Evolutionary conservation across 176 grass and related monocot species (phyloP).

Genomic region (Cenchrus purpureus): DNA sequence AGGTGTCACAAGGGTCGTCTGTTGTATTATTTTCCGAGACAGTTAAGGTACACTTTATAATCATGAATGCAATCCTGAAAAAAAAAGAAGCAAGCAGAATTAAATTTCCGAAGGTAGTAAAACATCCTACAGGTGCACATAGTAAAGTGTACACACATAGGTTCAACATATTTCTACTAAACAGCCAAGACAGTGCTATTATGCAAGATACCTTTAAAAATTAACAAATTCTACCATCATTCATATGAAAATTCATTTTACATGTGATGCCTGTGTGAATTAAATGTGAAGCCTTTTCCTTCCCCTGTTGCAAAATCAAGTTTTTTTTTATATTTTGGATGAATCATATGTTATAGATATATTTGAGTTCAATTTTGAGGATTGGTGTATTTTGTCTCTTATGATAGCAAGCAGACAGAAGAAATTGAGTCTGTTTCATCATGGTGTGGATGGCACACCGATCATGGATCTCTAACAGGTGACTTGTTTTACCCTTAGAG

Average conservation of each 20-base stretch:
- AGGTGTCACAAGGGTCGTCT: conserved; percentile 98
- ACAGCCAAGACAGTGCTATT: not conserved
- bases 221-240: not conserved
- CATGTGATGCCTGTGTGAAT: not conserved
- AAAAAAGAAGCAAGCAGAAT: not conserved
- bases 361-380: not conserved
- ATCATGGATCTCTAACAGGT: conserved; percentile 95
- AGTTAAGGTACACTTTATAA: conserved; percentile 58
- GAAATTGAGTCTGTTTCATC: conserved; percentile 67
- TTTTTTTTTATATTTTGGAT: not conserved
- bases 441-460: conserved; percentile 98
- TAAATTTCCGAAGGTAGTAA: conserved; percentile 11
- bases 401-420: conserved; percentile 56
- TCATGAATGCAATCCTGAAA: not conserved
- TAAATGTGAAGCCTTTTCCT: not conserved
- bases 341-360: not conserved
- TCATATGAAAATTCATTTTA: conserved; percentile 13
- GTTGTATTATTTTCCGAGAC: conserved; percentile 80
- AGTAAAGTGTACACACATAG: not conserved
- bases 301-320: not conserved
- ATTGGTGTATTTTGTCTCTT: conserved; percentile 11
- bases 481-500: conserved; percentile 4
- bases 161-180: not conserved
- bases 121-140: not conserved
- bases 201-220: not conserved